Conservation (phyloP, 495 filamentous ascomycete genomes). For the Geopyxis carbonaria region DNA sequence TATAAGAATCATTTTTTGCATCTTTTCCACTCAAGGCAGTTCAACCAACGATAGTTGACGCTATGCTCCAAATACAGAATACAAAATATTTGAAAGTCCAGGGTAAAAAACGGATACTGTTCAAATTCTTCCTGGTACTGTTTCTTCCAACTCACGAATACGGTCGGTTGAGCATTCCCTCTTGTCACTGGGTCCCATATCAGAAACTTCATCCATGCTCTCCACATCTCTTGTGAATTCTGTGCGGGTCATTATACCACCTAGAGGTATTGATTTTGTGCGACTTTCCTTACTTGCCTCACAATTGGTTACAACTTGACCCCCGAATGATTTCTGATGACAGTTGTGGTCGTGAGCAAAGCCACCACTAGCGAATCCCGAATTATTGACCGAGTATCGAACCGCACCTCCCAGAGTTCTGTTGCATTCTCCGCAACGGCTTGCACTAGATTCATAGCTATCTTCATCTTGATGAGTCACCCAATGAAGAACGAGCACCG, state of each 20-base stretch:
- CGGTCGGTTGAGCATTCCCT: no score
- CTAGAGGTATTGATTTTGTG: slow-evolving; percentile 13
- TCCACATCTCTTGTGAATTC: slow-evolving; percentile 21
- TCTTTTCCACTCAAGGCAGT: no score
- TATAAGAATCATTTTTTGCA: no score
- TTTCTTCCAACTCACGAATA: no score
- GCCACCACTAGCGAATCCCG: background rate
- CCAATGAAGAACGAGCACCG: slow-evolving; percentile 24
- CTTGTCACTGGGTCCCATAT: no score
- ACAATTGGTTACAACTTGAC: slow-evolving; percentile 18
- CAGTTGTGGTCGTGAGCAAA: background rate
- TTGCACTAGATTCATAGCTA: background rate
- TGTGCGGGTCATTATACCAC: slow-evolving; percentile 15
- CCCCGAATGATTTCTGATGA: slow-evolving; percentile 1
- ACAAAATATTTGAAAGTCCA: no score
- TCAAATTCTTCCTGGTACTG: no score
- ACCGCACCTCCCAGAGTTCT: slow-evolving; percentile 7
- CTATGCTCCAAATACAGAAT: no score
- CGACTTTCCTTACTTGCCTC: slow-evolving; percentile 4
- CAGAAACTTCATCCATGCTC: no score
- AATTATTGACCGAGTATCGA: slow-evolving; percentile 9
- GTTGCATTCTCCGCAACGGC: slow-evolving; percentile 12
- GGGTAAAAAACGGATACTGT: no score
- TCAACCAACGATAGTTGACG: no score
- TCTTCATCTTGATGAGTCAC: slow-evolving; percentile 24